Percentiles rank a stretch among this genome's conserved stretches.
Conservation (phyloP, 345 rosid genomes). For the Salix arbutifolia region DNA sequence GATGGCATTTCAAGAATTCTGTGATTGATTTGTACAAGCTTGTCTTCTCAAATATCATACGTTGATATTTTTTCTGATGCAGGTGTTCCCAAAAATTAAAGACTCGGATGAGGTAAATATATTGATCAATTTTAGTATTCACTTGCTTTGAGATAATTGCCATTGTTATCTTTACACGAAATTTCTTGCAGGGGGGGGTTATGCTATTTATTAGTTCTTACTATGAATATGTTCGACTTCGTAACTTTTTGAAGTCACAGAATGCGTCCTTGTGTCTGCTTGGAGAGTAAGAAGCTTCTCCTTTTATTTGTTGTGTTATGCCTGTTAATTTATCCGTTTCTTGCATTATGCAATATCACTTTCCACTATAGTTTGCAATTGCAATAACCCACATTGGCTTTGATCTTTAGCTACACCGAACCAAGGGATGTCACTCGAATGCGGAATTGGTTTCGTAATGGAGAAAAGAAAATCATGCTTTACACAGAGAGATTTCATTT, state of each 20-base stretch:
- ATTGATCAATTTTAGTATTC: neutral
- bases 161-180: neutral
- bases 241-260: constrained; percentile 82
- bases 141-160: neutral
- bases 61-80: constrained; percentile 32
- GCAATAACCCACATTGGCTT: constrained; percentile 1
- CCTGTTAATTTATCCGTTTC: neutral
- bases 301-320: constrained; percentile 4
- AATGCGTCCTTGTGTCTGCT: constrained; percentile 82
- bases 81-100: constrained; percentile 92
- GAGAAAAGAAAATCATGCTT: constrained; percentile 69
- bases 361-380: constrained; percentile 2
- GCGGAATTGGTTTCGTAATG: constrained; percentile 66
- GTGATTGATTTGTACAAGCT: neutral
- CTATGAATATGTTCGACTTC: constrained; percentile 75
- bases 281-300: constrained; percentile 63
- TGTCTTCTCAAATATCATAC: constrained; percentile 2
- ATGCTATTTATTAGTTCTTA: constrained; percentile 83
- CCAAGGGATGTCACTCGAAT: constrained; percentile 74
- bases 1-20: neutral
- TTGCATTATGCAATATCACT: neutral
- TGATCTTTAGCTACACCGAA: constrained; percentile 53
- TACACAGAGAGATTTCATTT: constrained; percentile 89
- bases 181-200: constrained; percentile 60
- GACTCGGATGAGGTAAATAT: constrained; percentile 68